These are phyloP conservation scores for Naganishia albida DNA, from an alignment of 1,284 basidiomycete genomes.

Conservation along the genomic window DNA sequence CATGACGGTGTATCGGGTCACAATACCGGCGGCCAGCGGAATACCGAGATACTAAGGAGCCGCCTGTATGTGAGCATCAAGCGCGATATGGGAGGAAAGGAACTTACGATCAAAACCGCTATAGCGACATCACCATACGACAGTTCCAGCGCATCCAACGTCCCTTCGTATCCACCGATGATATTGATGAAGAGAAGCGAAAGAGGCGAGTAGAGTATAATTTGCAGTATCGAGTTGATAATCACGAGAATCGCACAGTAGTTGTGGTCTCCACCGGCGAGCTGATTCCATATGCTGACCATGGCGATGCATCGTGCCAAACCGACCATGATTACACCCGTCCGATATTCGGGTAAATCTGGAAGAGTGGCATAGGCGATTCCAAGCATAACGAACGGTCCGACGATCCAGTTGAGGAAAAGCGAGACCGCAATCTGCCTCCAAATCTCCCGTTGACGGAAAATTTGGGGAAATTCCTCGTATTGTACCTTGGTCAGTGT, in stretches of 20 bases:
- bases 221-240: slow-evolving; percentile 66
- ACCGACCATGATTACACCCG: slow-evolving; percentile 63
- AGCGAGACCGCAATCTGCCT: slow-evolving; percentile 70
- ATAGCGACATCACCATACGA: slow-evolving; percentile 71
- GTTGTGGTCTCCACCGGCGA: slow-evolving; percentile 72
- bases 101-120: slow-evolving; percentile 63
- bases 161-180: slow-evolving; percentile 58
- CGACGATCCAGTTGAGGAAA: slow-evolving; percentile 78
- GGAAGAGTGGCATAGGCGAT: slow-evolving; percentile 83
- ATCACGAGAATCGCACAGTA: slow-evolving; percentile 71
- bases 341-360: slow-evolving; percentile 62
- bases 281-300: slow-evolving; percentile 81
- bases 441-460: slow-evolving; percentile 65
- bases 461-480: slow-evolving; percentile 66
- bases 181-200: slow-evolving; percentile 75
- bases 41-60: slow-evolving; percentile 69
- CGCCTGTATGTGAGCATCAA: slow-evolving; percentile 5
- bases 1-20: slow-evolving; percentile 66
- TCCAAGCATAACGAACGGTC: slow-evolving; percentile 77
- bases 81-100: neutral
- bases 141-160: slow-evolving; percentile 56
- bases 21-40: slow-evolving; percentile 66
- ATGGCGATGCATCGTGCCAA: slow-evolving; percentile 65
- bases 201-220: slow-evolving; percentile 74
- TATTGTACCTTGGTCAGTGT: slow-evolving; percentile 69